Evolutionary conservation across 495 filamentous ascomycete species (phyloP).

Genomic region (Tuber umbilicatum): DNA sequence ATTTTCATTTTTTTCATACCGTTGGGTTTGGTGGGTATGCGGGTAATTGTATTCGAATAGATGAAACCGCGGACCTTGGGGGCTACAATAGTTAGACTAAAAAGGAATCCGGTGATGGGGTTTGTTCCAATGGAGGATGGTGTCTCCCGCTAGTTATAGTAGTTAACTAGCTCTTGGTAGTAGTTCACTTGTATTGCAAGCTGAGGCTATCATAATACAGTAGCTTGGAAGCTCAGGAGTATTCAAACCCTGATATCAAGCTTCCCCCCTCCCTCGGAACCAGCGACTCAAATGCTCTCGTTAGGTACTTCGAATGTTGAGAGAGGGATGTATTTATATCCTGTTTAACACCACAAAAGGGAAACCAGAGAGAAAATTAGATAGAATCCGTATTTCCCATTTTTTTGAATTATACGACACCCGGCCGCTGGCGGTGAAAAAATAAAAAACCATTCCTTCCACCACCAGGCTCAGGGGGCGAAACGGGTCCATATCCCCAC

Average conservation of each 20-base stretch:
- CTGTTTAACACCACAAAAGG: neutral
- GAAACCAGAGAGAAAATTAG: conserved; percentile 8
- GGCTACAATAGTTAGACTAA: neutral
- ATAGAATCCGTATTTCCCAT: conserved; percentile 32
- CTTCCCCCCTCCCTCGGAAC: neutral
- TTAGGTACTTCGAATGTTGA: neutral
- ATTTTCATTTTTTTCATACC: neutral
- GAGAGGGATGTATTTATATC: neutral
- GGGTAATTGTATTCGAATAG: neutral
- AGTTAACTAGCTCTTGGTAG: neutral
- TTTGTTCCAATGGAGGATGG: neutral
- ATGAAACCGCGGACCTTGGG: neutral
- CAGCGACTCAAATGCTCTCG: neutral
- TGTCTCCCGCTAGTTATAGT: neutral
- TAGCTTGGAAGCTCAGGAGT: neutral
- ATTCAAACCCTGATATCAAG: neutral
- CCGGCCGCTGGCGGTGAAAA: conserved; percentile 4
- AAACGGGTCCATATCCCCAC: conserved; percentile 9
- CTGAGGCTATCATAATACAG: neutral
- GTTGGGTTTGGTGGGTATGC: neutral
- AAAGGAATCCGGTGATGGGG: neutral
- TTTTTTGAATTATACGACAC: conserved; percentile 25
- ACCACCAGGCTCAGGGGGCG: conserved; percentile 13
- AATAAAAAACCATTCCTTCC: conserved; percentile 4
- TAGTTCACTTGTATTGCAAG: neutral